A percentile compares a stretch with the other conserved stretches of the same genome.
phyloP scores from a whole-genome alignment of 163 green algal species.

The Coccomyxa subellipsoidea region DNA sequence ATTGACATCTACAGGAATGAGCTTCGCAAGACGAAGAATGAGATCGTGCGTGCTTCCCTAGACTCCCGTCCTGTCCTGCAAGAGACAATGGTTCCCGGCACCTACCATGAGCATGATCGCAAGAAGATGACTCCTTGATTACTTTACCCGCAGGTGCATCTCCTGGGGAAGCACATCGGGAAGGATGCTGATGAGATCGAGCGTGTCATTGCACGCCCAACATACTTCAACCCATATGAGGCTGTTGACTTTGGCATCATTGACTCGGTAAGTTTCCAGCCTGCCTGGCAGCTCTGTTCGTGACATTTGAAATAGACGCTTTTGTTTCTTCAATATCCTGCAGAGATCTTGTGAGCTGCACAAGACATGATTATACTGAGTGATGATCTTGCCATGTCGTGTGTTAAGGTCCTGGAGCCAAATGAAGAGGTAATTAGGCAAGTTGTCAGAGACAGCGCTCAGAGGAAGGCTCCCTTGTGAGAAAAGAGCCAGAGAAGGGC shows the following conservation, averaged over 20 bases:
- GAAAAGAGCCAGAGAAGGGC: no score
- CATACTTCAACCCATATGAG: slow-evolving; percentile 91
- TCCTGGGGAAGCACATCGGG: slow-evolving; percentile 76
- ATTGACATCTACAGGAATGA: slow-evolving; percentile 97
- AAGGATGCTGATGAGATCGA: slow-evolving; percentile 78
- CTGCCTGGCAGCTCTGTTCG: background rate
- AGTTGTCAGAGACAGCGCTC: slow-evolving; percentile 23
- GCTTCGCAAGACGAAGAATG: slow-evolving; percentile 74
- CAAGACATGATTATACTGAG: no score
- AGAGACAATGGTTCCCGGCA: background rate
- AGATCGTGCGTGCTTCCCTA: slow-evolving; percentile 45
- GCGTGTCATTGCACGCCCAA: slow-evolving; percentile 79
- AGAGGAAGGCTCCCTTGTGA: background rate
- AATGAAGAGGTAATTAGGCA: slow-evolving; percentile 28
- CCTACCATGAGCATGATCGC: background rate
- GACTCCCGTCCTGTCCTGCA: background rate
- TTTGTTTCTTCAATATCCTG: no score
- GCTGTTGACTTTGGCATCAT: slow-evolving; percentile 92
- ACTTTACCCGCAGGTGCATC: slow-evolving; percentile 36
- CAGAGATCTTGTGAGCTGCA: no score
- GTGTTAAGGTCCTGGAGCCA: slow-evolving; percentile 7
- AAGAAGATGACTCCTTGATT: background rate
- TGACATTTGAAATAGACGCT: background rate
- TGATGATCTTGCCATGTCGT: no score
- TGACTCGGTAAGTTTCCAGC: slow-evolving; percentile 68